phyloP scores from a whole-genome alignment of 495 filamentous ascomycete genomes.

The Daldinia bambusicola region DNA sequence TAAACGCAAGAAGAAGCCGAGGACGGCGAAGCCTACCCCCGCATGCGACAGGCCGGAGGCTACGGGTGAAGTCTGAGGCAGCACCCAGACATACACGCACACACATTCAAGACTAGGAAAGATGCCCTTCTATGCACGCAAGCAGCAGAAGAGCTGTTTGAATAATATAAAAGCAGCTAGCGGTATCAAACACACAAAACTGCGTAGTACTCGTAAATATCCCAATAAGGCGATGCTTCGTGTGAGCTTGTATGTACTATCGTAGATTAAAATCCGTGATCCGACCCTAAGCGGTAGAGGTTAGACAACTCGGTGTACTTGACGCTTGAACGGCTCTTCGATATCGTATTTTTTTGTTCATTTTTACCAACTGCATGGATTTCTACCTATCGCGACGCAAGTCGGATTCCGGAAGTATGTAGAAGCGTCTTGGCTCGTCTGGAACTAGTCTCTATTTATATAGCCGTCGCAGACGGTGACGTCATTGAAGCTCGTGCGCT shows the following conservation, averaged over 20 bases:
- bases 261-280: background rate
- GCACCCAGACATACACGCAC: too few relatives aligned
- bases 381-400: background rate
- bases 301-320: background rate
- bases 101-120: too few relatives aligned
- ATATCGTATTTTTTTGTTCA: background rate
- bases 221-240: constrained; percentile 3
- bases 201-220: constrained; percentile 19
- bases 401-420: background rate
- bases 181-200: constrained; percentile 10
- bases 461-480: constrained; percentile 5
- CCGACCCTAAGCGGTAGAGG: background rate
- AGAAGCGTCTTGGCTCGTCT: constrained; percentile 2
- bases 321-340: background rate
- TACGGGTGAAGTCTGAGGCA: constrained; percentile 11
- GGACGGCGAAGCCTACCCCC: constrained; percentile 40
- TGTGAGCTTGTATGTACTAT: background rate
- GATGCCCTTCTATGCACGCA: background rate
- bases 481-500: constrained; percentile 35
- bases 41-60: constrained; percentile 28
- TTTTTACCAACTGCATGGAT: background rate
- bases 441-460: background rate
- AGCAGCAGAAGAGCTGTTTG: constrained; percentile 10
- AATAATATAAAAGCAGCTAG: background rate
- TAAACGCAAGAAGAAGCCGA: constrained; percentile 57